A percentile compares a stretch with the other conserved stretches of the same genome.
Conservation (phyloP, 192 early-diverging fungal species). For the Kappamyces sp. region DNA sequence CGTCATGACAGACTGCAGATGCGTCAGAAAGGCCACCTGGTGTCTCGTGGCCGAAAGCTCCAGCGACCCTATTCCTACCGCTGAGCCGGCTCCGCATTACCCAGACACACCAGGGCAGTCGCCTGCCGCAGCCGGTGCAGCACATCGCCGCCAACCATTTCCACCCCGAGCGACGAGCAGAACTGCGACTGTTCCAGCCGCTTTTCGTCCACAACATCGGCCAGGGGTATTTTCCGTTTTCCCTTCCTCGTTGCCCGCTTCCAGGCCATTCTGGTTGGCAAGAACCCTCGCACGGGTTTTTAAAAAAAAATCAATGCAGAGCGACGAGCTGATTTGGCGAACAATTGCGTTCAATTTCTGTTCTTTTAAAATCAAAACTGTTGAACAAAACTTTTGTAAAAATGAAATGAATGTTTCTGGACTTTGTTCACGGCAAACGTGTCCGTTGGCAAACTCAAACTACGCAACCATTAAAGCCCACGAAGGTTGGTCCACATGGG, state of each 20-base stretch:
- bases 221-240: conserved; percentile 3
- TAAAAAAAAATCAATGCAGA: conserved; percentile 31
- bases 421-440: conserved; percentile 88
- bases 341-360: conserved; percentile 96
- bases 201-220: not conserved
- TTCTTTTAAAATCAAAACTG: conserved; percentile 95
- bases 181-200: not conserved
- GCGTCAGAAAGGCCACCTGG: not conserved
- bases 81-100: too few species aligned
- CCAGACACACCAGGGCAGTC: too few species aligned
- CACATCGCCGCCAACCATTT: conserved; percentile 5
- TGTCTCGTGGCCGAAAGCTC: not conserved
- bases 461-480: conserved; percentile 93
- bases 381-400: conserved; percentile 85
- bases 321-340: conserved; percentile 87
- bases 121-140: not conserved
- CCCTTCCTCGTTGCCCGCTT: conserved; percentile 6
- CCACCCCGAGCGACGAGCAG: not conserved
- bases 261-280: not conserved
- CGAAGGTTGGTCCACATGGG: conserved; percentile 40
- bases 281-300: conserved; percentile 9
- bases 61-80: conserved; percentile 1
- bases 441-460: conserved; percentile 89
- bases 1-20: not conserved
- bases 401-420: conserved; percentile 96